Evolutionary conservation across 148 eudicot species (phyloP), one percentile per base, ranked within the genome.

Genomic region (Camellia japonica): DNA sequence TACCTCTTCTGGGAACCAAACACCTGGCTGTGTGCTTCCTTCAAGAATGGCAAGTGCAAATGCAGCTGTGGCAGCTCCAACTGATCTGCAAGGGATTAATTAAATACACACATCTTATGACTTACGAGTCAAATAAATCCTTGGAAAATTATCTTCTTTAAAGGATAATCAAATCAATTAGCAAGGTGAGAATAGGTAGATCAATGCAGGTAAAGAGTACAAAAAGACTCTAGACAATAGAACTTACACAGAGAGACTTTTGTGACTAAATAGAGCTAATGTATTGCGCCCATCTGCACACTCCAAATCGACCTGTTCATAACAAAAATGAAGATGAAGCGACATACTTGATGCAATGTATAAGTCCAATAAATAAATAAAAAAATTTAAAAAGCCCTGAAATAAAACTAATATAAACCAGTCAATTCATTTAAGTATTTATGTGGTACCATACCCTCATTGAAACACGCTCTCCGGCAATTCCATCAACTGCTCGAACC

Each of bases 1-100:
- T 91, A 96, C 99, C 99, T 96, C 98, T 86, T 96, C 99, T 0
- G 99, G 99, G 79, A 96, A 93, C 99, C 99, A 96, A 61, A 96
- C 98, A 10, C 99, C 99, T 2, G 97, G 92, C 80, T 93, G 92
- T 11, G 98, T 93, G 91, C 90, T 90, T 52, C 99, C 99, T 79
- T 96, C 99, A 2, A 96, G 92, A 82, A 92, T 86, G 63, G 98
- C 97, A 79, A 91, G 89, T 10, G 82, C 97, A 86, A 96, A 96
- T 80, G 99, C 93, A 67, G 99, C 91, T 54, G 89, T 84, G 66
- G 99, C 80, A 68, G 75, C 71, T 82, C 99, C 99, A 13, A 96
- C 98, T 12, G 97, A 90, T 74, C 99, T 96, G 92, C 66, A 87
- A 75, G 80, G 79, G 76, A 76, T 51, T 79, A 64, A 58, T 74